These are phyloP conservation scores for Cordyceps militaris DNA, from an alignment of 2,329 filamentous ascomycete genomes.

Conservation along the genomic window DNA sequence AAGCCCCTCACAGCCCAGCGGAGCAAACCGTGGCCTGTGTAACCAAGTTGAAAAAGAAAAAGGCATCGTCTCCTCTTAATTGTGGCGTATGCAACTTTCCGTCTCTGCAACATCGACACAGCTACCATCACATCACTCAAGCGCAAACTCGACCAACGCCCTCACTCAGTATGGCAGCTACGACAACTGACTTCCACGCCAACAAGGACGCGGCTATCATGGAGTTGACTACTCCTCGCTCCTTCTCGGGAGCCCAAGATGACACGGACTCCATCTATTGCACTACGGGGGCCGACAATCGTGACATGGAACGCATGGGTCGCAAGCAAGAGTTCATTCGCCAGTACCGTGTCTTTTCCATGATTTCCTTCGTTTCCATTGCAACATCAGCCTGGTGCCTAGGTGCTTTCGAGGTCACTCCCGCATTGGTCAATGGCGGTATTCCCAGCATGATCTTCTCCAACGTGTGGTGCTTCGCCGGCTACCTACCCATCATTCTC, in stretches of 20 bases:
- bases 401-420: constrained; percentile 4
- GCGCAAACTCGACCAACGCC: background rate
- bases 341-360: constrained; percentile 11
- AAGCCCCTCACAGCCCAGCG: too few relatives aligned
- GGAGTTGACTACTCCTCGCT: background rate
- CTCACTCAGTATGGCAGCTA: background rate
- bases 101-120: background rate
- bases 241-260: constrained; percentile 1
- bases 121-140: background rate
- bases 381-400: constrained; percentile 9
- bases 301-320: constrained; percentile 11
- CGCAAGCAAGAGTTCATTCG: constrained; percentile 11
- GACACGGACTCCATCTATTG: background rate
- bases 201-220: background rate
- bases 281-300: background rate
- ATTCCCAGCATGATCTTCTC: constrained; percentile 11
- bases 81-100: too few relatives aligned
- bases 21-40: too few relatives aligned
- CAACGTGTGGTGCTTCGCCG: constrained; percentile 7
- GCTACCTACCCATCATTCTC: constrained; percentile 11
- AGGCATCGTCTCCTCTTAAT: too few relatives aligned
- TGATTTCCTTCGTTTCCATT: constrained; percentile 11
- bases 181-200: background rate
- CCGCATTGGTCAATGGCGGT: constrained; percentile 11
- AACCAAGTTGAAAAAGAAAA: too few relatives aligned